Evolutionary conservation across 176 grass and related monocot genomes (phyloP).

Genomic region (Carex myosuroides): DNA sequence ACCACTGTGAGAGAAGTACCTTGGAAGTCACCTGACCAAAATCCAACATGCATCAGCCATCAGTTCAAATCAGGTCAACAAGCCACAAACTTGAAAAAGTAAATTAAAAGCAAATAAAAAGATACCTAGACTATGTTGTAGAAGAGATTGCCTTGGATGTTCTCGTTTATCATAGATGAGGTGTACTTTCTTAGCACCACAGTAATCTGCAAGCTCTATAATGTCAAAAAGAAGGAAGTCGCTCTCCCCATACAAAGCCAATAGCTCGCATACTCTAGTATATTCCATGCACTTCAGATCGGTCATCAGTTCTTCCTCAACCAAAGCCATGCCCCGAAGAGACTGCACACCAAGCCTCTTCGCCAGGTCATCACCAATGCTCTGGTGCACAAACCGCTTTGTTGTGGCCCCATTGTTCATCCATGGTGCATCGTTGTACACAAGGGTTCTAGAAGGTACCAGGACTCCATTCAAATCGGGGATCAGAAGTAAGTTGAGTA

Average conservation of each 20-base stretch:
- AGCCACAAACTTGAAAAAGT: background rate
- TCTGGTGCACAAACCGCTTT: conserved; percentile 75
- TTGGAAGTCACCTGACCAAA: conserved; percentile 66
- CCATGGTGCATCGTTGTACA: conserved; percentile 97
- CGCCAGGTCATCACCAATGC: conserved; percentile 80
- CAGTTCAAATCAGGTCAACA: background rate
- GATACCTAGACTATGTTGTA: conserved; percentile 92
- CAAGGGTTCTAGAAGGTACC: conserved; percentile 61
- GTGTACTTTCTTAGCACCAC: conserved; percentile 89
- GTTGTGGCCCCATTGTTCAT: conserved; percentile 50
- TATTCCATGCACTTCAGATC: conserved; percentile 91
- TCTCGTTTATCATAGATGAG: conserved; percentile 94
- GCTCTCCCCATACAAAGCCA: conserved; percentile 73
- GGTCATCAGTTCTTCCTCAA: conserved; percentile 83
- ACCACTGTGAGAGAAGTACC: conserved; percentile 85
- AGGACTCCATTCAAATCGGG: conserved; percentile 75
- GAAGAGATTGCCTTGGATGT: conserved; percentile 81
- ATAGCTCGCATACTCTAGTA: conserved; percentile 70
- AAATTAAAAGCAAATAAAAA: conserved; percentile 5
- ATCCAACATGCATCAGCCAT: conserved; percentile 1
- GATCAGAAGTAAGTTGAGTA: conserved; percentile 63
- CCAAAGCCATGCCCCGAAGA: conserved; percentile 66
- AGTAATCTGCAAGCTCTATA: conserved; percentile 85
- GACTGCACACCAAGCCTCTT: conserved; percentile 79
- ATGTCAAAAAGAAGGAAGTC: conserved; percentile 90